Evolutionary conservation across 768 basidiomycete genomes (phyloP), one percentile per base, ranked within the genome.

Genomic region (Lepiota subincarnata): DNA sequence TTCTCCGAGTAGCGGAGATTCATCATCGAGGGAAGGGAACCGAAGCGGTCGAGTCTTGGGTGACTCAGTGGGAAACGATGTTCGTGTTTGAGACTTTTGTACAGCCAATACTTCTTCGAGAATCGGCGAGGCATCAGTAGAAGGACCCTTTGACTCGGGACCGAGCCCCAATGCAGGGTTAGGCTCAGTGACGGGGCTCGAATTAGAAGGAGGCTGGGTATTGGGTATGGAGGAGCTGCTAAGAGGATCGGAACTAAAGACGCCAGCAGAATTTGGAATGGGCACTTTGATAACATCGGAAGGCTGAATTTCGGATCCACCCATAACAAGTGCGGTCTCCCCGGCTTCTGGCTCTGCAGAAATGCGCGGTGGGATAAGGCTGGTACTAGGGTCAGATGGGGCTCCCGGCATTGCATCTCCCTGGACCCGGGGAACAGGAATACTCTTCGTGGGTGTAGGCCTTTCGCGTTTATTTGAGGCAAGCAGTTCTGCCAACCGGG

Each of bases 401-500:
- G 42, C 22, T 20, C 14, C 13, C 18, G 42, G 12, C 5, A 5
- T 7, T 11, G 10, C 10, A 4, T 18, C 45, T 11, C 5, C 16
- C 31, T 36, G 39, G 14, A 10, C 14, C 13, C 34, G 22, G 14
- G 40, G 42, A 13, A 6, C 11, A 20, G 3, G 28, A 10, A 13
- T 22, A 14, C 34, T 34, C 28, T 35, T 50, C 12, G 39, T 68
- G 62, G 35, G n/a, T 10, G 26, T 13, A 14, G 11, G 22, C 37
- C 42, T 41, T 14, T 24, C 26, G n/a, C 34, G 40, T 34, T 67
- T 68, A 12, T 73, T 66, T 7, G 75, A 72, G 4, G 72, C 73
- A 0, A 76, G 62, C 12, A 77, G 68, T 40, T 73, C 73, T 1
- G 66, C 70, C 41, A 72, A 60, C 31, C 63, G 70, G n/a, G 69